phyloP scores from a whole-genome alignment of 208 protist species.

The Trypanosoma boissoni region DNA sequence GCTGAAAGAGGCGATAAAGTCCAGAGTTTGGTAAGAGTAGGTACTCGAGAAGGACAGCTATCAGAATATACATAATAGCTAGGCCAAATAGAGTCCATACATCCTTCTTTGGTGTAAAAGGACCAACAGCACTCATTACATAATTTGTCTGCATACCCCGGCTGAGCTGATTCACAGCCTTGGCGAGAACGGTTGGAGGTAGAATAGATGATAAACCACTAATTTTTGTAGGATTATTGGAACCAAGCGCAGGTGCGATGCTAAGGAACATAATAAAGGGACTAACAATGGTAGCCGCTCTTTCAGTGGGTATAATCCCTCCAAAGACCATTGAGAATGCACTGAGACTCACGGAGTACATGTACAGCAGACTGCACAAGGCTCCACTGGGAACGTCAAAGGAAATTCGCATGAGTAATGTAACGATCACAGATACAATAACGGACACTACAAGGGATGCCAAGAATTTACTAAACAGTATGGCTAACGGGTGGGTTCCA shows the following conservation, averaged over 20 bases:
- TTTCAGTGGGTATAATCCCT: slow-evolving; percentile 22
- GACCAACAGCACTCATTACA: background rate
- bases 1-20: slow-evolving; percentile 2
- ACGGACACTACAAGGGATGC: slow-evolving; percentile 13
- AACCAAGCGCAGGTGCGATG: slow-evolving; percentile 13
- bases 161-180: slow-evolving; percentile 5
- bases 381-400: slow-evolving; percentile 14
- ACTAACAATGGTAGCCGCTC: slow-evolving; percentile 10
- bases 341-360: slow-evolving; percentile 29
- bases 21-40: slow-evolving; percentile 14
- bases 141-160: background rate
- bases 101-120: background rate
- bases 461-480: slow-evolving; percentile 27
- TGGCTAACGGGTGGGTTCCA: slow-evolving; percentile 19
- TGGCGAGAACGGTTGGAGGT: slow-evolving; percentile 15
- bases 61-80: slow-evolving; percentile 1
- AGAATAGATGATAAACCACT: slow-evolving; percentile 5
- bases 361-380: slow-evolving; percentile 33
- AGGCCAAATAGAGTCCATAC: slow-evolving; percentile 24
- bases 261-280: slow-evolving; percentile 29
- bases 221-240: slow-evolving; percentile 1
- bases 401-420: slow-evolving; percentile 5
- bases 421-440: slow-evolving; percentile 21
- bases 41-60: slow-evolving; percentile 20
- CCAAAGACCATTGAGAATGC: slow-evolving; percentile 26